Base-by-base conservation (phyloP, 108 stramenopile genomes). In the Hondaea fermentalgiana region DNA sequence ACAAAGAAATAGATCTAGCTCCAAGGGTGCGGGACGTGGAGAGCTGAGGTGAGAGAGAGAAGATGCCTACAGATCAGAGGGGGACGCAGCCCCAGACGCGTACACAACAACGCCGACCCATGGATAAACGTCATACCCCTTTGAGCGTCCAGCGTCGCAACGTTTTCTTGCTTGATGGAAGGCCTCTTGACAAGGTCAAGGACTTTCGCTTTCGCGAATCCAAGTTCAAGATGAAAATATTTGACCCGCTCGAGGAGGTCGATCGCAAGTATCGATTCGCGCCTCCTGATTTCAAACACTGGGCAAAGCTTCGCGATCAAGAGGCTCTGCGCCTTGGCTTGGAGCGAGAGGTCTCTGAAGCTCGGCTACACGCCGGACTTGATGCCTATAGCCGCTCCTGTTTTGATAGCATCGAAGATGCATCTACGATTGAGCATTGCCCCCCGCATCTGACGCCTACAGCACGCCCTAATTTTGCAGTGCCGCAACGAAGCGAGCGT, bases 211-310 rank as follows among this genome's bases (percentile, higher is more conserved):
- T 83, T 23, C 45, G 76, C n/a, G 76, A 83, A 23, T 53, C 49
- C 19, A 83, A 83, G 51, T 83, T 83, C 4, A 47, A 83, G 76
- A 83, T 83, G 76, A 83, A 83, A 23, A 23, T 83, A 16, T 83
- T 83, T 45, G 49, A 83, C 16, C 76, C 76, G 76, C 45, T 83
- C 25, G 76, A 83, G 76, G 23, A 23, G 6, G 49, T 83, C 12
- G 76, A 83, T 23, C 12, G 10, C 2, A 83, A 83, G 23, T 53
- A 83, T 12, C 5, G 49, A 1, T 83, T 53, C 51, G 49, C 76
- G 49, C 76, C 76, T 2, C 49, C 76, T 69, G 14, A 69, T 4
- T 69, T 69, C 64, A 69, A 69, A 23, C 64, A 69, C 25, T 69
- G 64, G 64, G 64, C 42, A 1, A 69, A 69, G 64, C 64, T 69